Evolutionary conservation across 169 alveolate genomes (phyloP).

Genomic region (Nephromyces sp.): DNA sequence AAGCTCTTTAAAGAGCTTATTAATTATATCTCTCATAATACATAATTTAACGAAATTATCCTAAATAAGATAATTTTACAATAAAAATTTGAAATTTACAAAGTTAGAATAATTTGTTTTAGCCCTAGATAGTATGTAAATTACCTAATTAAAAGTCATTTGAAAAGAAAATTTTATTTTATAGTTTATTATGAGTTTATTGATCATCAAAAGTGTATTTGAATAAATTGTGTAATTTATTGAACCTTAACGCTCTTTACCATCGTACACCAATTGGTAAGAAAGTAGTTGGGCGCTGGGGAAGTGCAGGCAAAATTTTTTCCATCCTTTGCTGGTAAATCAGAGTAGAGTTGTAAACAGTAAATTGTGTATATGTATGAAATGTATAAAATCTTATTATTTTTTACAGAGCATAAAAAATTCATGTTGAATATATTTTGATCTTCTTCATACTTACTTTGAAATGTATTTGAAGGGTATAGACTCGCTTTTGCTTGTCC

Average conservation of each 20-base stretch:
- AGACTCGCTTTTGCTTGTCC: conserved; percentile 72
- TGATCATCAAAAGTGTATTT: too few relatives aligned
- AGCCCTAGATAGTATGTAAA: too few relatives aligned
- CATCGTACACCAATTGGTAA: conserved; percentile 36
- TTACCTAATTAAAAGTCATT: too few relatives aligned
- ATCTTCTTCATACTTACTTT: neutral
- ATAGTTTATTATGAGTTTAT: too few relatives aligned
- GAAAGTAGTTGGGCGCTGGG: conserved; percentile 37
- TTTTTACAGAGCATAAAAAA: neutral
- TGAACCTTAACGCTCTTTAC: conserved; percentile 16
- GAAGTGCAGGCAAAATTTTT: conserved; percentile 30
- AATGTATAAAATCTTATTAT: neutral
- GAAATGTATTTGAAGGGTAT: conserved; percentile 58
- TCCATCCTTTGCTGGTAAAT: conserved; percentile 22
- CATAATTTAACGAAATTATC: too few relatives aligned
- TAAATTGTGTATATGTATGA: neutral
- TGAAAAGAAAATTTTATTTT: too few relatives aligned
- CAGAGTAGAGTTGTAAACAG: neutral
- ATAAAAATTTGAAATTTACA: too few relatives aligned
- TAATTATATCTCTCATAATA: too few relatives aligned
- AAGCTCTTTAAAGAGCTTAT: too few relatives aligned
- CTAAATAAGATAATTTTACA: too few relatives aligned
- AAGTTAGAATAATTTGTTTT: too few relatives aligned
- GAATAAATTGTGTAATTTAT: too few relatives aligned
- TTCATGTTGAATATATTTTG: neutral